Percentiles rank a stretch among this genome's conserved stretches.
These are phyloP conservation scores for Chloromonas sp. DNA, from an alignment of 163 green algal species.

Conservation along the genomic window DNA sequence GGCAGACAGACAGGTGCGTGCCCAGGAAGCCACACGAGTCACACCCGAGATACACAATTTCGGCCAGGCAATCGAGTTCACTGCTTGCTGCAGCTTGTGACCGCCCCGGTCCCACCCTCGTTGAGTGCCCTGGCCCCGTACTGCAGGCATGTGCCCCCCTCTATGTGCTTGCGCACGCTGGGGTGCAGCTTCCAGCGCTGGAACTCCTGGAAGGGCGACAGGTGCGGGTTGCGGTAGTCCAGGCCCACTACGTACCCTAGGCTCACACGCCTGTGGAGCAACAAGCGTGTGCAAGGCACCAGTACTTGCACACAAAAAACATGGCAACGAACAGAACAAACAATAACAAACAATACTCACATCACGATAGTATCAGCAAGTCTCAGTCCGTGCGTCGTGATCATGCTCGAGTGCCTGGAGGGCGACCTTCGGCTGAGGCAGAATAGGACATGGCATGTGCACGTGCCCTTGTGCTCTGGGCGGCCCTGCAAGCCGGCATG, in stretches of 20 bases:
- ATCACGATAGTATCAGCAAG: too few species aligned
- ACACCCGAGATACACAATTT: not conserved
- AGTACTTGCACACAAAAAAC: too few species aligned
- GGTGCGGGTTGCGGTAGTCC: slow-evolving; percentile 87
- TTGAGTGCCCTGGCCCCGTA: slow-evolving; percentile 86
- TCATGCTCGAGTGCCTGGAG: too few species aligned
- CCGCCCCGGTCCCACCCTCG: slow-evolving; percentile 56
- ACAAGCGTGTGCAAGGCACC: not conserved
- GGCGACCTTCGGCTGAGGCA: too few species aligned
- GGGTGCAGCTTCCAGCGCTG: slow-evolving; percentile 85
- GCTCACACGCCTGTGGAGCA: slow-evolving; percentile 37
- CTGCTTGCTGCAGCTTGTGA: too few species aligned
- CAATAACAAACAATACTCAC: too few species aligned
- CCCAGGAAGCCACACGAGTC: not conserved
- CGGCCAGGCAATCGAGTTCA: too few species aligned
- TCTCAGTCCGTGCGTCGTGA: too few species aligned
- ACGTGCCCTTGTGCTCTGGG: too few species aligned
- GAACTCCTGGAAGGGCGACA: slow-evolving; percentile 83
- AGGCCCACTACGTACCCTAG: slow-evolving; percentile 77
- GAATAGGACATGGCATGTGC: too few species aligned
- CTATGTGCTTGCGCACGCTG: slow-evolving; percentile 41
- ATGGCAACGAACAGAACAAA: too few species aligned
- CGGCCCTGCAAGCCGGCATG: too few species aligned
- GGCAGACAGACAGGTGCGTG: not conserved
- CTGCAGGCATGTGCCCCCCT: slow-evolving; percentile 79